phyloP scores from a whole-genome alignment of 2,329 filamentous ascomycete species.

The Aaosphaeria pasadenensis region DNA sequence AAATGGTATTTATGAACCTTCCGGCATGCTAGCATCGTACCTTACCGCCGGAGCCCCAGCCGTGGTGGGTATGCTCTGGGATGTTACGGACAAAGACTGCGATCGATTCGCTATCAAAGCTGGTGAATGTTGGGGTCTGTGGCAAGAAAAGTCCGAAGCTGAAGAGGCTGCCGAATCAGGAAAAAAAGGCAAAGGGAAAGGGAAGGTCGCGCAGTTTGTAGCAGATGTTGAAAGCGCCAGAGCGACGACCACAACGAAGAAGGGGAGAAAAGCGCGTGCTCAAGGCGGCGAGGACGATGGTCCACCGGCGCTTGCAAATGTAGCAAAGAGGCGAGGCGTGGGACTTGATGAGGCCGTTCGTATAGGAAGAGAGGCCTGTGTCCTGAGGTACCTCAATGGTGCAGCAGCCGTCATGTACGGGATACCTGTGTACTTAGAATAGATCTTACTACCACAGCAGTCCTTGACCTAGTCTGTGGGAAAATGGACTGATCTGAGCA shows the following conservation, averaged over 20 bases:
- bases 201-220: constrained; percentile 20
- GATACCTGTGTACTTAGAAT: constrained; percentile 77
- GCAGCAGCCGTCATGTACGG: constrained; percentile 94
- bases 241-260: constrained; percentile 12
- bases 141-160: constrained; percentile 43
- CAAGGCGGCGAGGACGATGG: constrained; percentile 22
- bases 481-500: no score
- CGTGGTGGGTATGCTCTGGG: constrained; percentile 91
- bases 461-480: no score
- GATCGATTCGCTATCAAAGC: constrained; percentile 81
- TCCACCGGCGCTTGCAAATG: constrained; percentile 18
- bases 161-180: constrained; percentile 13
- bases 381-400: constrained; percentile 86
- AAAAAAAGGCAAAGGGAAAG: constrained; percentile 30
- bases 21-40: constrained; percentile 87
- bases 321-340: constrained; percentile 24
- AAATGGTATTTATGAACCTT: constrained; percentile 78
- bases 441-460: constrained; percentile 1
- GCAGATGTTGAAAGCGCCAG: constrained; percentile 24
- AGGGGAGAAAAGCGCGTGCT: constrained; percentile 23
- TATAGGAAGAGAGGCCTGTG: constrained; percentile 72
- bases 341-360: constrained; percentile 77
- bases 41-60: constrained; percentile 78
- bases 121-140: constrained; percentile 84
- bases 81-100: constrained; percentile 96